Conservation (phyloP, 176 grass and related monocot species). For the Musa troglodytarum region DNA sequence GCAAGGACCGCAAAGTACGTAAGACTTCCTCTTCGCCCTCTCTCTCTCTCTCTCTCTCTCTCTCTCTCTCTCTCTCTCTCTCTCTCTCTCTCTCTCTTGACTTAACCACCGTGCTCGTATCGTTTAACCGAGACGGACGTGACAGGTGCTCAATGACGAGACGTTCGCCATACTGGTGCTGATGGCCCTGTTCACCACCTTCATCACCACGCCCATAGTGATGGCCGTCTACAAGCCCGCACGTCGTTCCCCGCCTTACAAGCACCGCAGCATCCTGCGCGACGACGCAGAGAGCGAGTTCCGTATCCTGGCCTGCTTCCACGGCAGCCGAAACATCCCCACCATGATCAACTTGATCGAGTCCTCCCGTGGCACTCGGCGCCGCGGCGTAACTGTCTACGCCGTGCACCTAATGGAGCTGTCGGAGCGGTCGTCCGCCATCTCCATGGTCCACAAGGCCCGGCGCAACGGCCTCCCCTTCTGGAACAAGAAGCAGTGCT, state of each 20-base stretch:
- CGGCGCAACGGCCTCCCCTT: not conserved
- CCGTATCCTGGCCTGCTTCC: conserved; percentile 3
- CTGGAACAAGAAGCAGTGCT: not conserved
- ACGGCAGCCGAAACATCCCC: not conserved
- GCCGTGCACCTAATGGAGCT: not conserved
- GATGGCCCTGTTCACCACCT: conserved; percentile 5
- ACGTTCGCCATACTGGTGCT: not conserved
- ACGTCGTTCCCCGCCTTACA: not conserved
- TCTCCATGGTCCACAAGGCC: conserved; percentile 5
- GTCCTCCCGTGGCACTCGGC: conserved; percentile 1
- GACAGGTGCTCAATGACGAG: conserved; percentile 3
- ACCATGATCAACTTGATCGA: conserved; percentile 3
- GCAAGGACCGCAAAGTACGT: not conserved
- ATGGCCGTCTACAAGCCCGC: not conserved
- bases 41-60: not conserved
- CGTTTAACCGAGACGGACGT: not conserved
- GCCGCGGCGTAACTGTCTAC: not conserved
- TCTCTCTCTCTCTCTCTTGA: too few relatives aligned
- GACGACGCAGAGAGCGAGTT: not conserved
- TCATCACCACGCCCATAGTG: not conserved
- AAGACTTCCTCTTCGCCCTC: too few relatives aligned
- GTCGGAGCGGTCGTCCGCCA: not conserved
- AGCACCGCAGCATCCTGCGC: not conserved
- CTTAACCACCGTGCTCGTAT: not conserved
- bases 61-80: too few relatives aligned